A percentile compares a stretch with the other conserved stretches of the same genome.
Conservation (phyloP, 1,284 basidiomycete genomes). For the Pulchroboletus neoregius region DNA sequence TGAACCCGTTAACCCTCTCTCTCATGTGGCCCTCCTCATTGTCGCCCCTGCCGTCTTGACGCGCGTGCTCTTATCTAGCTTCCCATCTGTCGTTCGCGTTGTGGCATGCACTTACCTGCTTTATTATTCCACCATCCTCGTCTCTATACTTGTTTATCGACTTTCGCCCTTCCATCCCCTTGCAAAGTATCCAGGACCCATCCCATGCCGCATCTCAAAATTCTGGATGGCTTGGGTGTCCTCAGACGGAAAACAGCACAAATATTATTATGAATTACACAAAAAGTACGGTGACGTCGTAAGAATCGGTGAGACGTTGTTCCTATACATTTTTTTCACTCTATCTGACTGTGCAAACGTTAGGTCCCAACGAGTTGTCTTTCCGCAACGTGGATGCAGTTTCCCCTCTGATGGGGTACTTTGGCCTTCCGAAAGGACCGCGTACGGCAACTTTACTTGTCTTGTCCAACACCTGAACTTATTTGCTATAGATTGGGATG, state of each 20-base stretch:
- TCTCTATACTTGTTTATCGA: slow-evolving; percentile 32
- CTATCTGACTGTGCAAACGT: slow-evolving; percentile 1
- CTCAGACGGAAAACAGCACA: slow-evolving; percentile 32
- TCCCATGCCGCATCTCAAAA: slow-evolving; percentile 34
- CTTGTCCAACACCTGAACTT: slow-evolving; percentile 3
- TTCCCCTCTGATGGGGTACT: slow-evolving; percentile 42
- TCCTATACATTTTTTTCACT: not conserved
- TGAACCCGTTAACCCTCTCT: slow-evolving; percentile 29
- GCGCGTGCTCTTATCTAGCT: slow-evolving; percentile 10
- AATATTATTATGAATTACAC: slow-evolving; percentile 32
- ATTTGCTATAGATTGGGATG: slow-evolving; percentile 33
- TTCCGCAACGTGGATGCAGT: slow-evolving; percentile 43
- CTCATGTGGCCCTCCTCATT: slow-evolving; percentile 27
- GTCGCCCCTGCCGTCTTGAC: slow-evolving; percentile 22
- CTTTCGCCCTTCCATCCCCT: slow-evolving; percentile 36
- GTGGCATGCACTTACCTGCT: slow-evolving; percentile 23
- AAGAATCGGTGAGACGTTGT: slow-evolving; percentile 30
- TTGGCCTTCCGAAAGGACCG: slow-evolving; percentile 49
- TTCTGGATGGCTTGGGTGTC: slow-evolving; percentile 37
- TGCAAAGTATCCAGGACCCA: slow-evolving; percentile 33
- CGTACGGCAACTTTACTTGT: slow-evolving; percentile 35
- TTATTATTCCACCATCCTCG: slow-evolving; percentile 31
- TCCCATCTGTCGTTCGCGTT: slow-evolving; percentile 13
- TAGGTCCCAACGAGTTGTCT: slow-evolving; percentile 57
- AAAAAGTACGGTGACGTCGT: slow-evolving; percentile 37